Conservation (phyloP, 2,329 filamentous ascomycete genomes). For the Zymoseptoria passerinii region DNA sequence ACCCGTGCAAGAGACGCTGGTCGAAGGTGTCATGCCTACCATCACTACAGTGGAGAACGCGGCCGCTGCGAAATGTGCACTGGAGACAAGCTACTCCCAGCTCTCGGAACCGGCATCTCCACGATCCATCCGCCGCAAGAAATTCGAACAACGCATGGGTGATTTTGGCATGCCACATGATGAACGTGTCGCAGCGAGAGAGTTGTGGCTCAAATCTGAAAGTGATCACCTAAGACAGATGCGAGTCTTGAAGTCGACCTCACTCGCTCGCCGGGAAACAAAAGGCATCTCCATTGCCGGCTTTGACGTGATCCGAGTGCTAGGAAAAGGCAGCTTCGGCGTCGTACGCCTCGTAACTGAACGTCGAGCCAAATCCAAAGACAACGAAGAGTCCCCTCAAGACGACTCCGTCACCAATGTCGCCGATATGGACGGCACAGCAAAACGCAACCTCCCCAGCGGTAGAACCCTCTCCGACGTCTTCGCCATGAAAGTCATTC, state of each 20-base stretch:
- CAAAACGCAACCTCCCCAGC: constrained; percentile 19
- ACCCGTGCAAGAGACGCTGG: constrained; percentile 24
- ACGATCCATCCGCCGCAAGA: constrained; percentile 52
- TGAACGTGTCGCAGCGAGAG: constrained; percentile 45
- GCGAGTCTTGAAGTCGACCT: constrained; percentile 60
- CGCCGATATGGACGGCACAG: constrained; percentile 20
- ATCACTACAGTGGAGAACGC: constrained; percentile 64
- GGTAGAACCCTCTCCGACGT: constrained; percentile 47
- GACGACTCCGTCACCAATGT: constrained; percentile 10
- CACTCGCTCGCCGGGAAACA: constrained; percentile 39
- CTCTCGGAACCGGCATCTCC: constrained; percentile 46
- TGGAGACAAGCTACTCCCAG: constrained; percentile 79
- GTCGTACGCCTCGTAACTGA: constrained; percentile 80
- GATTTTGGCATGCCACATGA: constrained; percentile 49
- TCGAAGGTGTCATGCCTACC: constrained; percentile 28
- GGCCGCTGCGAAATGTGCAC: constrained; percentile 72
- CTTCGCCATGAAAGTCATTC: constrained; percentile 95
- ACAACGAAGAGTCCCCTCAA: not conserved
- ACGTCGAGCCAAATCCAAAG: constrained; percentile 7
- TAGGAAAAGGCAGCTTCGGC: constrained; percentile 92
- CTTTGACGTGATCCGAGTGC: constrained; percentile 73
- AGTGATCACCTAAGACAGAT: constrained; percentile 65
- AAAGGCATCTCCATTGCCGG: constrained; percentile 50
- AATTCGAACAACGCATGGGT: constrained; percentile 57
- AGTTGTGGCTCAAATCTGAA: constrained; percentile 58